Percentiles rank a stretch among this genome's conserved stretches.
phyloP scores from a whole-genome alignment of 345 rosid species.

The Camelina laxa region DNA sequence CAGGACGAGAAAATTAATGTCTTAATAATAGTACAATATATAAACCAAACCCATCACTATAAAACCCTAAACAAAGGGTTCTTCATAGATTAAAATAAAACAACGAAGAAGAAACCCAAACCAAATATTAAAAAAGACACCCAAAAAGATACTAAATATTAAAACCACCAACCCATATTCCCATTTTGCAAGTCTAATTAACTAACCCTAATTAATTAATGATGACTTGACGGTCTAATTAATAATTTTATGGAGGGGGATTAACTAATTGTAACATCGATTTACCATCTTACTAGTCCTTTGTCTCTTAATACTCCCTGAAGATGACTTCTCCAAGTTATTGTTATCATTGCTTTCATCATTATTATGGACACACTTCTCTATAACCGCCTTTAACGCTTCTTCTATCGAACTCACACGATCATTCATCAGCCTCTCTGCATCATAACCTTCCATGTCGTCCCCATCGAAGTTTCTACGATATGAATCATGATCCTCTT shows the following conservation, averaged over 20 bases:
- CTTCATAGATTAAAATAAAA: constrained; percentile 41
- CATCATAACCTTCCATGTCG: constrained; percentile 22
- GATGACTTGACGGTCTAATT: constrained; percentile 26
- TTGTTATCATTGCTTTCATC: constrained; percentile 41
- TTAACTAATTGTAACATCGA: constrained; percentile 44
- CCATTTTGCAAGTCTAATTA: constrained; percentile 33
- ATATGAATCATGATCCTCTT: constrained; percentile 33
- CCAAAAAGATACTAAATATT: constrained; percentile 29
- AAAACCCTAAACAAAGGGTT: constrained; percentile 42
- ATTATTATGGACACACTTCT: constrained; percentile 54
- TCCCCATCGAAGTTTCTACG: constrained; percentile 28
- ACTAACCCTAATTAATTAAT: constrained; percentile 39
- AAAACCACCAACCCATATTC: constrained; percentile 30
- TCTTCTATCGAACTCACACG: constrained; percentile 77
- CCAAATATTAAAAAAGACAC: constrained; percentile 3
- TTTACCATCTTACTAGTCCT: constrained; percentile 57
- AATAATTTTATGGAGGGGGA: neutral
- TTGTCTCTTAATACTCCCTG: constrained; percentile 87
- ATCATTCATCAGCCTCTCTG: constrained; percentile 43
- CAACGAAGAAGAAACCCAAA: constrained; percentile 42
- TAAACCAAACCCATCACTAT: constrained; percentile 29
- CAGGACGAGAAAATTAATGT: constrained; percentile 32
- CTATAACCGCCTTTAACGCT: constrained; percentile 92
- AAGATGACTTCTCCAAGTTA: constrained; percentile 75
- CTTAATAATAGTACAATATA: constrained; percentile 20